Conservation (phyloP, 2,329 filamentous ascomycete species). For the Colletotrichum sp. region DNA sequence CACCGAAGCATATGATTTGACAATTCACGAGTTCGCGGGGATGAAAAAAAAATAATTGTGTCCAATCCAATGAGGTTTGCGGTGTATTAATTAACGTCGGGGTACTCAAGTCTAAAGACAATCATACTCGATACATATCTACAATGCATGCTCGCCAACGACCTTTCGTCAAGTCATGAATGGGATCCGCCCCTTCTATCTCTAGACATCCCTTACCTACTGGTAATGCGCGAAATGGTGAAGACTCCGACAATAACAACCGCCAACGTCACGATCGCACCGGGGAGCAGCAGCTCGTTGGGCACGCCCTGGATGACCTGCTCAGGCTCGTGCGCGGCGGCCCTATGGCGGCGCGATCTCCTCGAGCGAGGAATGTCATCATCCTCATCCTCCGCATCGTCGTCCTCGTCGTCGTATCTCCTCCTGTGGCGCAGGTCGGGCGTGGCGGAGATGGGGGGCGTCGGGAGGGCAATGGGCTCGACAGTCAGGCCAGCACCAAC, state of each 20-base stretch:
- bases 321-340: constrained; percentile 57
- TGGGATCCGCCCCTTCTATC: constrained; percentile 18
- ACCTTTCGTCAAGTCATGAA: constrained; percentile 42
- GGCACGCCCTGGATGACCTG: constrained; percentile 90
- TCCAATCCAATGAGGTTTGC: not conserved
- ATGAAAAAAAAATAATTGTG: not conserved
- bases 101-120: constrained; percentile 24
- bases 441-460: constrained; percentile 54
- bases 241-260: constrained; percentile 95
- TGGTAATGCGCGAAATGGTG: constrained; percentile 75
- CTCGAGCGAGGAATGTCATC: constrained; percentile 57
- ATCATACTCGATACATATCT: constrained; percentile 31
- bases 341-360: constrained; percentile 46
- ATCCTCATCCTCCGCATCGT: constrained; percentile 58
- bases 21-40: not conserved
- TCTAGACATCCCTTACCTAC: constrained; percentile 45
- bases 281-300: constrained; percentile 91
- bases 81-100: constrained; percentile 23
- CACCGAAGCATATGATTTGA: not conserved
- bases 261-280: constrained; percentile 93
- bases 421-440: constrained; percentile 55
- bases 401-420: constrained; percentile 58
- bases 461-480: constrained; percentile 42
- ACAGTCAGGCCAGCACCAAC: constrained; percentile 64
- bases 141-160: constrained; percentile 29